Conservation (phyloP, 257 asterid genomes). For the Nicotiana tomentosiformis region DNA sequence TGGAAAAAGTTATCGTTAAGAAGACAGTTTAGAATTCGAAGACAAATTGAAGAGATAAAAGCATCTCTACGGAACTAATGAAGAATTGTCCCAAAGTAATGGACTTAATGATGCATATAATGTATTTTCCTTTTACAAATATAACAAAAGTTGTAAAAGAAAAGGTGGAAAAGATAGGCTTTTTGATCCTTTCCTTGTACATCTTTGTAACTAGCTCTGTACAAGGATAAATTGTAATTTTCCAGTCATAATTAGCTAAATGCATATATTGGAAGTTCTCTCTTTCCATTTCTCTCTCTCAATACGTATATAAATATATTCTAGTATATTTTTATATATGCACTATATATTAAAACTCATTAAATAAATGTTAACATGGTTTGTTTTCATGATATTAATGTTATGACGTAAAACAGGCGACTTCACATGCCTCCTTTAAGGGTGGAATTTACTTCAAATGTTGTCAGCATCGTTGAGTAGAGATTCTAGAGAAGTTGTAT, state of each 20-base stretch:
- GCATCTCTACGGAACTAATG: slow-evolving; percentile 32
- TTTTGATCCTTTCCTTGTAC: slow-evolving; percentile 26
- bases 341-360: too few species aligned
- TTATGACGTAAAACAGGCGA: background rate
- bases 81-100: background rate
- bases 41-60: slow-evolving; percentile 41
- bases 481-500: background rate
- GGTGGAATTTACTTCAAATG: background rate
- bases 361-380: too few species aligned
- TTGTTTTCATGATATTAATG: too few species aligned
- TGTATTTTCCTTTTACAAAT: slow-evolving; percentile 18
- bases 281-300: background rate
- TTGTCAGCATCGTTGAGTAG: background rate
- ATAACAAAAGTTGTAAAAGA: slow-evolving; percentile 10
- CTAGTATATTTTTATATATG: too few species aligned
- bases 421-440: background rate
- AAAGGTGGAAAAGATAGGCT: slow-evolving; percentile 1
- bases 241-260: background rate
- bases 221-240: slow-evolving; percentile 19
- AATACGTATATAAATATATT: background rate
- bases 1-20: slow-evolving; percentile 46
- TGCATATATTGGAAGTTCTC: slow-evolving; percentile 6
- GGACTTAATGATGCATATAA: slow-evolving; percentile 16
- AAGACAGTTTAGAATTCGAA: slow-evolving; percentile 39
- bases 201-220: slow-evolving; percentile 39